phyloP scores from a whole-genome alignment of 2,329 filamentous ascomycete genomes.

The Diaporthe longicolla region DNA sequence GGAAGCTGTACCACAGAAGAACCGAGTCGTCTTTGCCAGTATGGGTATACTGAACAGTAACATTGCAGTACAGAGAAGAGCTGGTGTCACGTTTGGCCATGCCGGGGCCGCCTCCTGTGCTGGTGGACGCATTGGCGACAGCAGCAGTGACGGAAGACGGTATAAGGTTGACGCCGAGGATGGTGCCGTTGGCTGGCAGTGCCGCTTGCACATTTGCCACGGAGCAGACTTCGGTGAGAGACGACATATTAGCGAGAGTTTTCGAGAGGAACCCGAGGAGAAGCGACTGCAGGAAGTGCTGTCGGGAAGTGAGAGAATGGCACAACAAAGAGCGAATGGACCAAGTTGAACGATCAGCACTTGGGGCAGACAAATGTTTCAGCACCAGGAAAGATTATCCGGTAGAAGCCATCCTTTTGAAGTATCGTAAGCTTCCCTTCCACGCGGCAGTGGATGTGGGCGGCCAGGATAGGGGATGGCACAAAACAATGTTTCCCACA shows the following conservation, averaged over 20 bases:
- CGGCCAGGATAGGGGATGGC: constrained; percentile 10
- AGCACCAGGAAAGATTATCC: neutral
- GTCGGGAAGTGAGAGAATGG: neutral
- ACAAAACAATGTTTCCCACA: constrained; percentile 6
- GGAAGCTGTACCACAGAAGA: constrained; percentile 53
- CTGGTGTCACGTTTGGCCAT: constrained; percentile 44
- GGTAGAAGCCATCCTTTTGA: neutral
- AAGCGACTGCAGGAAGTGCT: too few species aligned
- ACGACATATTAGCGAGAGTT: constrained; percentile 41
- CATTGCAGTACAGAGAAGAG: constrained; percentile 53
- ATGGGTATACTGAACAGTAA: constrained; percentile 54
- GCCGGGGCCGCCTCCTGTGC: constrained; percentile 42
- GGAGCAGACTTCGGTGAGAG: constrained; percentile 59
- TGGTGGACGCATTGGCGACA: constrained; percentile 54
- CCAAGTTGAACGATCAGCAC: neutral
- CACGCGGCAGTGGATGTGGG: constrained; percentile 19
- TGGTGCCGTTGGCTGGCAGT: constrained; percentile 58
- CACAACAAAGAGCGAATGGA: neutral
- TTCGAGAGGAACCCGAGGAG: neutral
- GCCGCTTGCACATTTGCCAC: constrained; percentile 58
- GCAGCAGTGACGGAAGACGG: constrained; percentile 58
- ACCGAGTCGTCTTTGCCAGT: constrained; percentile 51
- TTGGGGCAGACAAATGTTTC: neutral
- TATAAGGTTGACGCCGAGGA: constrained; percentile 57
- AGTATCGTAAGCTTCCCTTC: constrained; percentile 11